phyloP scores from a whole-genome alignment of 2,329 filamentous ascomycete species.

The Tolypocladium cylindrosporum region DNA sequence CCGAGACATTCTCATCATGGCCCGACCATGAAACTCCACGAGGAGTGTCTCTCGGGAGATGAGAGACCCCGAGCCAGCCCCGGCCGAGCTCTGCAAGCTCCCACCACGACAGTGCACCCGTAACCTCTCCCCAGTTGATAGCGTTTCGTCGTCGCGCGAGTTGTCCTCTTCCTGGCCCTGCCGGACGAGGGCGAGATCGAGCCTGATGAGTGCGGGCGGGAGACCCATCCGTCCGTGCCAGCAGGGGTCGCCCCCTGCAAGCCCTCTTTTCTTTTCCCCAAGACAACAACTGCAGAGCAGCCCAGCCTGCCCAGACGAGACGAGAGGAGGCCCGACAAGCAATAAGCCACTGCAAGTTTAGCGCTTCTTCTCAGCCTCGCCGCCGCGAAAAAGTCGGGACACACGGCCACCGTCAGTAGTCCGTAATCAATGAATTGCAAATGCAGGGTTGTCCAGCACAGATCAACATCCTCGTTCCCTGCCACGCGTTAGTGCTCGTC shows the following conservation, averaged over 20 bases:
- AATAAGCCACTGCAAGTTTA: background rate
- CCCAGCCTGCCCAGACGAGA: background rate
- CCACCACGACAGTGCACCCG: background rate
- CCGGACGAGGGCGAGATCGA: background rate
- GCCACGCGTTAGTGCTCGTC: background rate
- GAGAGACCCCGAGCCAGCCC: background rate
- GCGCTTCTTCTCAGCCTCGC: background rate
- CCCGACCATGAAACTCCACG: constrained; percentile 3
- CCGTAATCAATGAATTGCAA: background rate
- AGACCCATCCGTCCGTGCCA: background rate
- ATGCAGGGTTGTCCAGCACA: background rate
- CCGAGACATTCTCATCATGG: constrained; percentile 9
- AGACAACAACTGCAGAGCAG: background rate
- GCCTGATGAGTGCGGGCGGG: background rate
- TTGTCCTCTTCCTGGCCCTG: background rate
- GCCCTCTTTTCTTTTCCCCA: background rate
- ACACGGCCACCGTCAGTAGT: background rate
- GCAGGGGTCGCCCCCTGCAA: background rate
- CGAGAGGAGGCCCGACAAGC: background rate
- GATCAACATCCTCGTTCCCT: background rate
- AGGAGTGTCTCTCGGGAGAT: constrained; percentile 2
- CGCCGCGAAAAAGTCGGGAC: background rate
- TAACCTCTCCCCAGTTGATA: background rate
- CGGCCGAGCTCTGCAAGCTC: background rate
- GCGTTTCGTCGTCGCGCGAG: background rate